Base-by-base conservation (phyloP, 805 yeast genomes). In the Candida namnaoensis region DNA sequence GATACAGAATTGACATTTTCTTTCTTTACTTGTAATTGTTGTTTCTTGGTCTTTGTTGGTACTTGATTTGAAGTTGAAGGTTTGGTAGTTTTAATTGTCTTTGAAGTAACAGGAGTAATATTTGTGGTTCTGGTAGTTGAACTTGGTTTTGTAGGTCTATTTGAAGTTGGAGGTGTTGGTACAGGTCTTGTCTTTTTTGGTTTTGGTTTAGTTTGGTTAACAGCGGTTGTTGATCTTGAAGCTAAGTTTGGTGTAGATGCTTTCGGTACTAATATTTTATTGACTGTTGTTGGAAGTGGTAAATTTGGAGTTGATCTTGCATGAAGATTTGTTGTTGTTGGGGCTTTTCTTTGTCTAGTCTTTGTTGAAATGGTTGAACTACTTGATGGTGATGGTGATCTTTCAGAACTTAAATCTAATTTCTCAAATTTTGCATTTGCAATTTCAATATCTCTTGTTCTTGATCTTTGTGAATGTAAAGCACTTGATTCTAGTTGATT, bases 401-500 rank as follows among this genome's bases (percentile, higher is more conserved):
- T 30, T 30, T 9, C 30, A 4, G 11, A 27, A 27, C 11, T 11
- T 12, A 30, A 24, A 24, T 24, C 23, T 15, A 46, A 30, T 6
- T 35, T 36, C 13, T 44, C 48, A 39, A 45, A 45, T 9, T 39
- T 28, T 7, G 41, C 26, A 3, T 32, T 35, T 7, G 38, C 28
- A 19, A 33, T 5, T n/a, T 40, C 41, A 15, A 37, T 34, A 1
- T 38, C 34, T 28, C 35, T 44, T 7, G 47, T 37, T 44, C 60
- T 51, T 12, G 50, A 25, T 1, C 43, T 4, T 34, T 47, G 47
- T 8, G 58, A 47, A 10, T 44, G 48, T 32, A 44, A 45, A 1
- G 48, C 58, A 8, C 47, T 34, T 5, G 60, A 54, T 38, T 56
- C 60, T 37, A 56, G 28, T 33, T 52, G 58, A 30, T 47, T 45